phyloP scores from a whole-genome alignment of 768 basidiomycete genomes.

The Lactarius akahatsu region DNA sequence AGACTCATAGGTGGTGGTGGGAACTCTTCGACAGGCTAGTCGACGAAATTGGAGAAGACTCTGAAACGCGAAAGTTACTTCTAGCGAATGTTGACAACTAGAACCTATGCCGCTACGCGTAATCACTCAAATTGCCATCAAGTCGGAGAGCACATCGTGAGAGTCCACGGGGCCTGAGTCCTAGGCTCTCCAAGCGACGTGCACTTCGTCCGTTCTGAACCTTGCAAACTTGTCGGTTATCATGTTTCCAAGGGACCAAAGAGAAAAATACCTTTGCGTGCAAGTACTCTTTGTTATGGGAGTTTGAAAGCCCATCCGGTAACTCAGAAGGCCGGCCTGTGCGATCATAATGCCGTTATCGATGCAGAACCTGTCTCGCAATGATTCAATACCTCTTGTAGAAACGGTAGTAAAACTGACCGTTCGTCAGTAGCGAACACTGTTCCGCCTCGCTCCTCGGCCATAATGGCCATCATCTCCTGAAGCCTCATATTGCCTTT shows the following conservation, averaged over 20 bases:
- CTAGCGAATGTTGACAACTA: constrained; percentile 46
- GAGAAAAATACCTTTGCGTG: constrained; percentile 74
- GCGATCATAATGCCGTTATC: constrained; percentile 99
- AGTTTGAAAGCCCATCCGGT: constrained; percentile 85
- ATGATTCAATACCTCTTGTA: neutral
- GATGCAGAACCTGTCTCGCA: constrained; percentile 73
- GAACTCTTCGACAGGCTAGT: constrained; percentile 48
- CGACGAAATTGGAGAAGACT: constrained; percentile 47
- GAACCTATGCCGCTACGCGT: neutral
- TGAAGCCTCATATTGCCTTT: constrained; percentile 90
- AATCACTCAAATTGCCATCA: neutral
- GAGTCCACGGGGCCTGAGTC: neutral
- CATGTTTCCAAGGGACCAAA: neutral
- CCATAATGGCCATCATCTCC: constrained; percentile 99
- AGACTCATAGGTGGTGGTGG: constrained; percentile 81
- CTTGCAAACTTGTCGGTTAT: constrained; percentile 41
- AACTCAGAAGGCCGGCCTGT: constrained; percentile 90
- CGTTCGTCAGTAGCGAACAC: constrained; percentile 97
- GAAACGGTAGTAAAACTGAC: constrained; percentile 41
- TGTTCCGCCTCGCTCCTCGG: constrained; percentile 78
- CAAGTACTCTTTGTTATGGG: constrained; percentile 78
- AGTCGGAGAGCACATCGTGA: constrained; percentile 4
- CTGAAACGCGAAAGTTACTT: constrained; percentile 51
- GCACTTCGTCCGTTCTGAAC: constrained; percentile 92
- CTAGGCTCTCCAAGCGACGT: constrained; percentile 82